phyloP scores from a whole-genome alignment of 306 rosid species.

The Glycine tomentella region DNA sequence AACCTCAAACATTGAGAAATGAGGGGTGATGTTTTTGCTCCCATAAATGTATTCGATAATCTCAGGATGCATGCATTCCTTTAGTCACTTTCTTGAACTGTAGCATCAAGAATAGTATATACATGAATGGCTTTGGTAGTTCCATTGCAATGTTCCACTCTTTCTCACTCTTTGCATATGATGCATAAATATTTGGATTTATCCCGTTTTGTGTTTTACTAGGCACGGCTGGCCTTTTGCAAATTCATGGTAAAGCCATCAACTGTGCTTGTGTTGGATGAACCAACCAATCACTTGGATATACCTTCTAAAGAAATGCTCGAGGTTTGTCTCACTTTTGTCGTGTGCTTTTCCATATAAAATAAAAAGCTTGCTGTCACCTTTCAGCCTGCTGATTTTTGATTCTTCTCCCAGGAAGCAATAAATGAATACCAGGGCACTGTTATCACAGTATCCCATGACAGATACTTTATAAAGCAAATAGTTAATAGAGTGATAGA shows the following conservation, averaged over 20 bases:
- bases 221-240: conserved; percentile 98
- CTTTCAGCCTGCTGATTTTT: conserved; percentile 38
- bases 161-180: conserved; percentile 32
- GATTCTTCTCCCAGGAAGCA: conserved; percentile 76
- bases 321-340: conserved; percentile 64
- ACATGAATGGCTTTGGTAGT: conserved; percentile 6
- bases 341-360: conserved; percentile 26
- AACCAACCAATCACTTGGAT: conserved; percentile 98
- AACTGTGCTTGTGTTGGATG: conserved; percentile 86
- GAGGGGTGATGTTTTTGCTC: not conserved
- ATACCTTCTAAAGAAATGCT: conserved; percentile 99
- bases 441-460: conserved; percentile 94
- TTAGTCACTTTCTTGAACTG: conserved; percentile 34
- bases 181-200: conserved; percentile 33
- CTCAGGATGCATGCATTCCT: conserved; percentile 6
- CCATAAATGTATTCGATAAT: not conserved
- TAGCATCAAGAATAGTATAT: conserved; percentile 6
- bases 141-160: not conserved
- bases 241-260: conserved; percentile 98
- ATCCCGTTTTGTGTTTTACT: conserved; percentile 45
- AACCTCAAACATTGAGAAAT: conserved; percentile 22
- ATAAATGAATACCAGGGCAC: conserved; percentile 85
- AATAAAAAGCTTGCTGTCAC: conserved; percentile 17
- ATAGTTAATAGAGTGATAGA: conserved; percentile 95
- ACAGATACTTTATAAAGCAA: conserved; percentile 92